Conservation (phyloP, 352 stramenopile species). For the Phytophthora quininea region DNA sequence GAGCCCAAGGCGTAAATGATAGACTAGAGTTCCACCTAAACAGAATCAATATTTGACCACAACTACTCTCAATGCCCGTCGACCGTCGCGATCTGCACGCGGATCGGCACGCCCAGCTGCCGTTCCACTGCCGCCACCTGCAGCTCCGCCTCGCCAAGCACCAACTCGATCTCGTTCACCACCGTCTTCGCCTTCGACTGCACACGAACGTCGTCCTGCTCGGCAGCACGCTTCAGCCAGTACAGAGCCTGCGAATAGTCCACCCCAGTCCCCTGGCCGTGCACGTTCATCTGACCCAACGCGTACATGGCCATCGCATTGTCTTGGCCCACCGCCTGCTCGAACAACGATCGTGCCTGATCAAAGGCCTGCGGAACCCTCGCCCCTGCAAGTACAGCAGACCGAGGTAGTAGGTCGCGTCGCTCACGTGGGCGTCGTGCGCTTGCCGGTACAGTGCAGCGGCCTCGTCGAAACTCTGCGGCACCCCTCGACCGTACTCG, state of each 20-base stretch:
- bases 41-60: slow-evolving; percentile 3
- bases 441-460: slow-evolving; percentile 43
- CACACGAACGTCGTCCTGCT: slow-evolving; percentile 37
- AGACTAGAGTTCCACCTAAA: slow-evolving; percentile 7
- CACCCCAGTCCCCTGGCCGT: slow-evolving; percentile 38
- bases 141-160: slow-evolving; percentile 50
- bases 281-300: slow-evolving; percentile 54
- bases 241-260: slow-evolving; percentile 58
- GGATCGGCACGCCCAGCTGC: slow-evolving; percentile 47
- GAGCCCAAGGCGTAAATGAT: slow-evolving; percentile 45
- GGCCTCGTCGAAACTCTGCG: slow-evolving; percentile 41
- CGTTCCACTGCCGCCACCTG: slow-evolving; percentile 48
- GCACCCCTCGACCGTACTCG: slow-evolving; percentile 55
- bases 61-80: slow-evolving; percentile 24
- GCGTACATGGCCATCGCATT: slow-evolving; percentile 57
- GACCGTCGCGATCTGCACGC: slow-evolving; percentile 45
- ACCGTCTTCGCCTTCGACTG: slow-evolving; percentile 25
- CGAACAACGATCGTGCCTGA: slow-evolving; percentile 41
- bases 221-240: slow-evolving; percentile 49
- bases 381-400: slow-evolving; percentile 53
- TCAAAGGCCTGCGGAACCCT: slow-evolving; percentile 42
- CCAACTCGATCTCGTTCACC: slow-evolving; percentile 41
- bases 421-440: slow-evolving; percentile 29
- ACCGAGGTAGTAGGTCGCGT: slow-evolving; percentile 62
- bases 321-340: slow-evolving; percentile 40